Evolutionary conservation across 192 early-diverging fungal species (phyloP), one percentile per base, ranked within the genome.

Genomic region (Chytriomyces sp.): DNA sequence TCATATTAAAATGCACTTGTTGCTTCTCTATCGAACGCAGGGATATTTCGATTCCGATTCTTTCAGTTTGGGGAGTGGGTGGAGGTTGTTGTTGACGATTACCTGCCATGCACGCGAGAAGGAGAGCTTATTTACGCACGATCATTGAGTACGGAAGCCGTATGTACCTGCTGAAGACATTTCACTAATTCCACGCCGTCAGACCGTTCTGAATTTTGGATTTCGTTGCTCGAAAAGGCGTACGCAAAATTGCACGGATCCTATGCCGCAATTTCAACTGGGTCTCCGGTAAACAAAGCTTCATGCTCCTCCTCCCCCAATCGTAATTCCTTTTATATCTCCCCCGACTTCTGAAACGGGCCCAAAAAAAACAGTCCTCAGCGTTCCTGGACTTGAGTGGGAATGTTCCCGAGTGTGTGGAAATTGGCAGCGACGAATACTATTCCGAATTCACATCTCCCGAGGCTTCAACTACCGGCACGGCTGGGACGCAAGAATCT

Each of bases 51-150:
- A 0, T 86, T 86, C 78, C 24, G 85, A 35, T 86, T 86, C 69
- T 86, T 86, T 68, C 57, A 72, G 3, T 86, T 84, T 67, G 85
- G 85, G 8, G 45, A 79, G 57, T 87, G 86, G 86, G 70, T 84
- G 8, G 86, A 87, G 62, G 86, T 87, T 8, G 84, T 87, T 45
- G 79, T 87, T 11, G 86, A 87, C 67, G 85, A 86, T 71, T 87
- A 81, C 49, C 78, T 87, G 5, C 86, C 86, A 7, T 83, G 82
- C 6, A 80, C 75, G 6, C 72, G 59, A 61, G 50, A 70, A 46
- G 82, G 79, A 5, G 75, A 77, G 44, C 59, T 83, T 49, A 69
- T 88, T 10, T 87, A 78, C 75, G 77, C 85, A 11, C 80, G 77
- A 28, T 87, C 86, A 3, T 20, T 45, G 61, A 69, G 81, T 82